A percentile compares a stretch with the other conserved stretches of the same genome.
These are phyloP conservation scores for Diplogelasinospora grovesii DNA, from an alignment of 495 filamentous ascomycete species.

Conservation along the genomic window DNA sequence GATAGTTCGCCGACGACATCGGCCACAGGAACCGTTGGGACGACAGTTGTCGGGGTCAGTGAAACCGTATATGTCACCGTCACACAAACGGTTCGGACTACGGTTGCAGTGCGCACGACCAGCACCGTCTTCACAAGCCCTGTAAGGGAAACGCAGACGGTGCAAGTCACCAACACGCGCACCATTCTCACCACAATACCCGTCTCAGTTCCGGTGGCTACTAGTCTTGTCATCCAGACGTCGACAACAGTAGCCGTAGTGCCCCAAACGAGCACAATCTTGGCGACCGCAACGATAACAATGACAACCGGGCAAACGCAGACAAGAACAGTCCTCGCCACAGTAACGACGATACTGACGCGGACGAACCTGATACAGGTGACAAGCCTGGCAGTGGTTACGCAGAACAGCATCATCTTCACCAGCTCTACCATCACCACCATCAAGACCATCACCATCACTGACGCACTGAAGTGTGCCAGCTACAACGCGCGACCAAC, in stretches of 20 bases:
- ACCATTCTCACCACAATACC: too few species aligned
- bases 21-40: neutral
- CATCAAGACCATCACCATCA: conserved; percentile 13
- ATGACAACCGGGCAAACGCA: too few species aligned
- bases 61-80: neutral
- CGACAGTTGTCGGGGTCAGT: neutral
- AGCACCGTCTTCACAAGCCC: too few species aligned
- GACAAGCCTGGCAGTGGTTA: neutral
- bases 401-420: conserved; percentile 8
- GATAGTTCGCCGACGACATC: neutral
- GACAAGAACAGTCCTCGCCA: neutral
- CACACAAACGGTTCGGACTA: conserved; percentile 1
- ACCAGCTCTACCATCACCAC: conserved; percentile 14
- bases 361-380: neutral
- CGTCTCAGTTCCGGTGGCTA: too few species aligned
- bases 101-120: neutral
- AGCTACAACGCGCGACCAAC: too few species aligned
- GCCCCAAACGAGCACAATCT: neutral
- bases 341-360: conserved; percentile 5
- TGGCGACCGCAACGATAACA: too few species aligned
- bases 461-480: conserved; percentile 8
- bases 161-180: too few species aligned
- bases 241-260: neutral
- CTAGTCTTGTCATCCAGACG: neutral
- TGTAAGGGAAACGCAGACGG: too few species aligned